Percentiles rank a stretch among this genome's conserved stretches.
phyloP scores from a whole-genome alignment of 345 rosid genomes.

The Pistacia atlantica region DNA sequence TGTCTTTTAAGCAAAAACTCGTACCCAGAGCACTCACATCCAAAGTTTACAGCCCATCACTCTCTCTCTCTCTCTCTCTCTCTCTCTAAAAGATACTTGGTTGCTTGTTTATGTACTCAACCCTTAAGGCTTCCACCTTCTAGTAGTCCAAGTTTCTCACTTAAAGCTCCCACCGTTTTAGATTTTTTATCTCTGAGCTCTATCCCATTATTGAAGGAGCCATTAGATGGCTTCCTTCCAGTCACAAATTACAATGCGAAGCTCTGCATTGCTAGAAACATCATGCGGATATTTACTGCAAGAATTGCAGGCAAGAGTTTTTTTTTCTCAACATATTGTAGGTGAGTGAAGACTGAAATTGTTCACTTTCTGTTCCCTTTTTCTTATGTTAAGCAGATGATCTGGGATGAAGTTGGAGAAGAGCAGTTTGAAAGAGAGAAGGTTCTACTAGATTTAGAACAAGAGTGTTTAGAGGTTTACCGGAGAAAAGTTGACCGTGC shows the following conservation, averaged over 20 bases:
- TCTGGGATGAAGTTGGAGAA: constrained; percentile 98
- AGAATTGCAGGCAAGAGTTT: constrained; percentile 77
- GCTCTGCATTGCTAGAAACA: constrained; percentile 61
- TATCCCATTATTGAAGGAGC: constrained; percentile 10
- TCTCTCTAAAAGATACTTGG: constrained; percentile 5
- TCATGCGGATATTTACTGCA: constrained; percentile 90
- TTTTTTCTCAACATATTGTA: constrained; percentile 1
- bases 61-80: constrained; percentile 21
- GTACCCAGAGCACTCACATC: constrained; percentile 46
- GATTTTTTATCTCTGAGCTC: neutral
- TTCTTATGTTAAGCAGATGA: constrained; percentile 55
- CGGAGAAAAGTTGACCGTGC: constrained; percentile 96
- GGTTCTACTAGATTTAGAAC: constrained; percentile 81
- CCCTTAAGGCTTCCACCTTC: constrained; percentile 27
- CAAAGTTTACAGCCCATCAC: constrained; percentile 35
- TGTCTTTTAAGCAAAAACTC: constrained; percentile 69
- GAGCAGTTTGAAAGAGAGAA: constrained; percentile 78
- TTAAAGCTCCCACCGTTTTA: constrained; percentile 17
- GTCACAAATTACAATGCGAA: constrained; percentile 61
- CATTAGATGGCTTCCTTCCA: constrained; percentile 69
- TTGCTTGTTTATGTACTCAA: constrained; percentile 36
- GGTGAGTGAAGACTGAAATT: neutral
- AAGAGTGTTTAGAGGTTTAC: constrained; percentile 90
- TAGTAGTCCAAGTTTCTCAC: constrained; percentile 15
- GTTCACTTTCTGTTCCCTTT: constrained; percentile 6